A percentile compares a stretch with the other conserved stretches of the same genome.
Evolutionary conservation across 2,329 filamentous ascomycete genomes (phyloP).

Genomic region (Fusarium zealandicum): DNA sequence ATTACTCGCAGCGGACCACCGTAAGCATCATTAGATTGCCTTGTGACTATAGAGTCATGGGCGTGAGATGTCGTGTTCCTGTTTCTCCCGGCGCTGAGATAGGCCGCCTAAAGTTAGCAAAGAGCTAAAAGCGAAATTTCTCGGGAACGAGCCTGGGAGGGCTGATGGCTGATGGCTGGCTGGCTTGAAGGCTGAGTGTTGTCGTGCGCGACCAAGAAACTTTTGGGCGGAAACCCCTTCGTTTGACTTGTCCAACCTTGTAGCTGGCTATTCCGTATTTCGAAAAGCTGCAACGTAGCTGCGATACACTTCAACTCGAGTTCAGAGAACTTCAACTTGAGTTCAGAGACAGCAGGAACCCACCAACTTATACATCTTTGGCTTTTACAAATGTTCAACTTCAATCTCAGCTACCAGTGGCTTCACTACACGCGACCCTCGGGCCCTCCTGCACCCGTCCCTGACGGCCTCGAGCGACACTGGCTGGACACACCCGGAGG

Average conservation of each 20-base stretch:
- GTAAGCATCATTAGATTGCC: background rate
- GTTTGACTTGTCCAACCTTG: background rate
- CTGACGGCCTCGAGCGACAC: conserved; percentile 51
- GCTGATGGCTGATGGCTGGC: conserved; percentile 8
- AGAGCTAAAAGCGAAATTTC: conserved; percentile 8
- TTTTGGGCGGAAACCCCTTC: background rate
- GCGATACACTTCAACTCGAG: background rate
- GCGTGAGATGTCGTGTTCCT: conserved; percentile 2
- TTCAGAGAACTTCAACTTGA: too few species aligned
- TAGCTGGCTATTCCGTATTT: conserved; percentile 1
- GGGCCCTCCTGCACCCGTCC: conserved; percentile 36
- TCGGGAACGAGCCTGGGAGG: conserved; percentile 1
- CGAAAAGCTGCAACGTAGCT: background rate
- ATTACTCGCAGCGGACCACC: background rate
- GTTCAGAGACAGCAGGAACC: too few species aligned
- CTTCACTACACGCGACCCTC: conserved; percentile 37
- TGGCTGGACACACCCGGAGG: conserved; percentile 55
- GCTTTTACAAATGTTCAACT: conserved; percentile 35
- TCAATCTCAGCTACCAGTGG: conserved; percentile 40
- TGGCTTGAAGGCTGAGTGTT: conserved; percentile 25
- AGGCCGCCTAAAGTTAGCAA: background rate
- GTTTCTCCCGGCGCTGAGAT: conserved; percentile 6
- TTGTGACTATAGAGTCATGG: background rate
- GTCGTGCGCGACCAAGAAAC: conserved; percentile 11
- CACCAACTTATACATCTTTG: background rate